Percentiles rank a stretch among this genome's conserved stretches.
Evolutionary conservation across 108 stramenopile species (phyloP).

Genomic region (Cyclostephanos invisitatus): DNA sequence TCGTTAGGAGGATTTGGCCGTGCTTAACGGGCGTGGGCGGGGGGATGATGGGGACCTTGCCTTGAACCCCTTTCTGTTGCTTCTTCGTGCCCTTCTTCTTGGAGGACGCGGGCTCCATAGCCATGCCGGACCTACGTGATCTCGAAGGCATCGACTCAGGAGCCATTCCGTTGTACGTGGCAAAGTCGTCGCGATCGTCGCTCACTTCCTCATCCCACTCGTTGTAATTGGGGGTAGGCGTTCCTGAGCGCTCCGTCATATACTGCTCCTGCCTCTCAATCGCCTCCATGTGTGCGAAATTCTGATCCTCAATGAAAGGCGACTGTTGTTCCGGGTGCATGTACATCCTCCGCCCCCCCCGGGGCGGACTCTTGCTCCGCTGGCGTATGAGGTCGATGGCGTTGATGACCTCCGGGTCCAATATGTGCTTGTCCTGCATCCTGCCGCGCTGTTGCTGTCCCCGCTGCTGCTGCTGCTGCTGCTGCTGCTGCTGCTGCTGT

Average conservation of each 20-base stretch:
- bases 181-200: not conserved
- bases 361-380: slow-evolving; percentile 9
- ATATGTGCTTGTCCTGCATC: not conserved
- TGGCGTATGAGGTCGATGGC: slow-evolving; percentile 9
- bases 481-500: too few relatives aligned
- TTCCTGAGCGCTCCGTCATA: not conserved
- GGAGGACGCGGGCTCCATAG: not conserved
- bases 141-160: not conserved
- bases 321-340: not conserved
- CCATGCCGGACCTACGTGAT: not conserved
- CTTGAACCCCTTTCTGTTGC: not conserved
- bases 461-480: not conserved
- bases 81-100: not conserved
- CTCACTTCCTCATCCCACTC: slow-evolving; percentile 5
- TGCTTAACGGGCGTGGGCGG: slow-evolving; percentile 18
- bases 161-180: not conserved
- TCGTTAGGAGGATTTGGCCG: slow-evolving; percentile 4
- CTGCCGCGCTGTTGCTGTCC: not conserved
- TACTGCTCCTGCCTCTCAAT: slow-evolving; percentile 2
- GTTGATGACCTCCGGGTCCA: slow-evolving; percentile 15
- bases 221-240: not conserved
- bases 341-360: not conserved
- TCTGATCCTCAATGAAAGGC: not conserved
- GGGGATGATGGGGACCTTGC: slow-evolving; percentile 1
- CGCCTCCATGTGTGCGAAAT: not conserved